A percentile compares a stretch with the other conserved stretches of the same genome.
Evolutionary conservation across 2,329 filamentous ascomycete genomes (phyloP).

Genomic region (Phialophora macrospora): DNA sequence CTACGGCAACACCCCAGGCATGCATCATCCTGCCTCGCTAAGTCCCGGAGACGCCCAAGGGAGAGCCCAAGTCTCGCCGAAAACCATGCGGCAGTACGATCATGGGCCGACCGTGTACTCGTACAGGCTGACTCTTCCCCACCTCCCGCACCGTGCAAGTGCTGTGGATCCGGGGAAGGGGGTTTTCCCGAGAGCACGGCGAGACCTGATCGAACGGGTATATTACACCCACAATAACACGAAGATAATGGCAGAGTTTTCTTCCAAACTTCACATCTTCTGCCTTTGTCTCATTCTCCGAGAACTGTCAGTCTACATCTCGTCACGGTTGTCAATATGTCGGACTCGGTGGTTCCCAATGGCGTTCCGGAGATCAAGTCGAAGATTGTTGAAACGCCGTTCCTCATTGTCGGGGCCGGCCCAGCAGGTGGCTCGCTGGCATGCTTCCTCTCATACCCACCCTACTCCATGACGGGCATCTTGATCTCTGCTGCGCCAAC

Average conservation of each 20-base stretch:
- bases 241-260: neutral
- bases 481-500: constrained; percentile 36
- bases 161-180: constrained; percentile 29
- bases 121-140: constrained; percentile 6
- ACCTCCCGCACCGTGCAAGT: constrained; percentile 6
- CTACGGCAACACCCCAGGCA: neutral
- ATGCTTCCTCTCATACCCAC: constrained; percentile 33
- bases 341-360: constrained; percentile 20
- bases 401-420: constrained; percentile 52
- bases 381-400: constrained; percentile 30
- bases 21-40: neutral
- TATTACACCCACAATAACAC: neutral
- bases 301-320: neutral
- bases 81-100: neutral
- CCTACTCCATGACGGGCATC: constrained; percentile 38
- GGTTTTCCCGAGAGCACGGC: constrained; percentile 27
- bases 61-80: neutral
- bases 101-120: constrained; percentile 9
- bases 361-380: constrained; percentile 23
- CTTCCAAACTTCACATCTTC: neutral
- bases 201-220: neutral
- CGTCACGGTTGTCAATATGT: constrained; percentile 16
- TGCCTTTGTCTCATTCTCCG: neutral
- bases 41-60: neutral
- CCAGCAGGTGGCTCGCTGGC: constrained; percentile 57